Base-by-base conservation (phyloP, 108 stramenopile species). In the Stephanodiscus triporus region DNA sequence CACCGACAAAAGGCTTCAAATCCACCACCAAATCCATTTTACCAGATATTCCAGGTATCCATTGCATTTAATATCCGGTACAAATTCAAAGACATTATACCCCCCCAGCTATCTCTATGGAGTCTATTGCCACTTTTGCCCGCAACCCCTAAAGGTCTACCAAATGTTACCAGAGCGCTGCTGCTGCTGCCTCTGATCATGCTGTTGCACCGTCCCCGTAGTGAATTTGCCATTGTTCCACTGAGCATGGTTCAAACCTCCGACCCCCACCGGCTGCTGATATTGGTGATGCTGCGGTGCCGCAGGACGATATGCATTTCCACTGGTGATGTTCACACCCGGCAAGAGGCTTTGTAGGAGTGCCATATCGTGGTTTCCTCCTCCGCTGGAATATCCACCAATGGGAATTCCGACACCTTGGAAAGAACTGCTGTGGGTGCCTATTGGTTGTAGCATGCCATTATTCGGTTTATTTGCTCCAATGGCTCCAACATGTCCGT, bases 291-390 rank as follows among this genome's bases (percentile, higher is more conserved):
- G 64, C 30, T 36, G 71, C 19, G 66, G 71, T 22, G 78, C 66
- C 20, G 71, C 60, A 19, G 66, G 75, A 51, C 60, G 67, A 49
- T 63, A 68, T 9, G 75, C 36, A 63, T 68, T 68, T 30, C 78
- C 78, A 54, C 78, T 79, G 38, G 78, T 79, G 11, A 79, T 79
- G 65, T 79, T 79, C 6, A 94, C 93, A 36, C 91, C 91, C 14
- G 93, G 93, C 36, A 94, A 72, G 20, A 94, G 78, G 54, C 88
- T 91, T 74, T 94, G 93, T 14, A 94, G 77, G 45, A 94, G 87
- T 19, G 93, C 93, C 67, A 94, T 90, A 64, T 94, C 93, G 73
- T 83, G 89, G 51, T 76, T 86, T 32, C 76, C 82, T 38, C 75
- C 78, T 14, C 63, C 68, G 20, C 57, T 67, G 19, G 69, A 36